A percentile compares a stretch with the other conserved stretches of the same genome.
These are phyloP conservation scores for Dacryopinax primogenitus DNA, from an alignment of 768 basidiomycete species.

Conservation along the genomic window DNA sequence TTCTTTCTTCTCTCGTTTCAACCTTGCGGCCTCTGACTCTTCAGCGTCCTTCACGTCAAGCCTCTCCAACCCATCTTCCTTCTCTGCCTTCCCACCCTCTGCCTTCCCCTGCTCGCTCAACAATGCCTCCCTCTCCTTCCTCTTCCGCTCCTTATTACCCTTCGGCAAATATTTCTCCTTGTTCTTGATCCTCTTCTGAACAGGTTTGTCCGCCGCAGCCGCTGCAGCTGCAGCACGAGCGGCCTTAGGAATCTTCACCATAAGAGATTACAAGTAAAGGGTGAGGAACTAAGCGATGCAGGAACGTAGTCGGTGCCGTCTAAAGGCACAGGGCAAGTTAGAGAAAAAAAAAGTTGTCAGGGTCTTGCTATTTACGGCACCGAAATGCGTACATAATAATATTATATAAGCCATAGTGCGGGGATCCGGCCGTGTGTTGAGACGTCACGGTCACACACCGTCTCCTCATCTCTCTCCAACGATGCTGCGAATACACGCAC, in stretches of 20 bases:
- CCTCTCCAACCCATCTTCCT: constrained; percentile 10
- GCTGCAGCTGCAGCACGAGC: background rate
- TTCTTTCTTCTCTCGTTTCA: constrained; percentile 12
- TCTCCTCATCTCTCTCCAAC: background rate
- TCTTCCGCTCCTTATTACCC: constrained; percentile 9
- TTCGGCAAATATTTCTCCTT: background rate
- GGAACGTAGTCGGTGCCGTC: no score
- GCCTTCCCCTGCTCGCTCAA: constrained; percentile 11
- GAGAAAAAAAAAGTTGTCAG: no score
- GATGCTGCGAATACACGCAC: background rate
- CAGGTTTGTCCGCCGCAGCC: background rate
- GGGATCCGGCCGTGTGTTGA: no score
- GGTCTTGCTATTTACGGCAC: no score
- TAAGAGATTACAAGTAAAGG: no score
- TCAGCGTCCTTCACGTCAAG: background rate
- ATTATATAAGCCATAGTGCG: no score
- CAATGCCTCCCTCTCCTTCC: constrained; percentile 10
- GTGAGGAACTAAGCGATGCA: no score
- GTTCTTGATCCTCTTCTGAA: constrained; percentile 3
- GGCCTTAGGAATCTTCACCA: no score
- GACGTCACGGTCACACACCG: no score
- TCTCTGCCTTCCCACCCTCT: background rate
- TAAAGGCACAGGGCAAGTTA: no score
- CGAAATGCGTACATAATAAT: no score
- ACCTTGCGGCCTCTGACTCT: background rate